Evolutionary conservation across 768 basidiomycete genomes (phyloP).

Genomic region (Tephrocybe sp.): DNA sequence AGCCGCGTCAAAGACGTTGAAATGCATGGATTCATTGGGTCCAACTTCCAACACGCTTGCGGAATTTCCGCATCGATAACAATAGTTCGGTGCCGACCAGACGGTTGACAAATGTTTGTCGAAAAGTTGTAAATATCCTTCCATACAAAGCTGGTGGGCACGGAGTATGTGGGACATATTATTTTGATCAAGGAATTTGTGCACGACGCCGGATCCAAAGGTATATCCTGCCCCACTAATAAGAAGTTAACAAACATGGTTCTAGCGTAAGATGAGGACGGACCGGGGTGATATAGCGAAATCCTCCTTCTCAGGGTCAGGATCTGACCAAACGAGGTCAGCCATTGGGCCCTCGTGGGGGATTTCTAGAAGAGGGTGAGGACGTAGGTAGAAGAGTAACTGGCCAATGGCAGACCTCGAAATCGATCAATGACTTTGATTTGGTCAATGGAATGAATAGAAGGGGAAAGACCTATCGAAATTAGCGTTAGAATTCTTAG

Average conservation of each 20-base stretch:
- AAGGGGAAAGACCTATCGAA: conserved; percentile 83
- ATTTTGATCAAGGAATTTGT: conserved; percentile 96
- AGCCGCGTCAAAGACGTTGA: conserved; percentile 98
- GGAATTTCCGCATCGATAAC: conserved; percentile 96
- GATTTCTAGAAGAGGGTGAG: conserved; percentile 63
- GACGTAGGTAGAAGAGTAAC: conserved; percentile 17
- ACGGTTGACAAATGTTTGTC: conserved; percentile 95
- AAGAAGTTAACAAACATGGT: conserved; percentile 16
- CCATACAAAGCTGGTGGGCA: conserved; percentile 99
- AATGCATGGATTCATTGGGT: conserved; percentile 83
- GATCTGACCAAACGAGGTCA: conserved; percentile 99
- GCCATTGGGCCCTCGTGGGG: conserved; percentile 99
- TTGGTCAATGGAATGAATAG: conserved; percentile 98
- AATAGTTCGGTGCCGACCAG: conserved; percentile 99
- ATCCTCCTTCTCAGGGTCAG: conserved; percentile 98
- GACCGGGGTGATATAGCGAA: conserved; percentile 98
- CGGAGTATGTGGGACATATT: conserved; percentile 96
- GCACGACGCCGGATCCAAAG: conserved; percentile 95
- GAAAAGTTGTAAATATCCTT: conserved; percentile 97
- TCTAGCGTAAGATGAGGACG: conserved; percentile 24
- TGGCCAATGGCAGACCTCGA: conserved; percentile 56
- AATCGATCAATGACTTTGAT: conserved; percentile 99
- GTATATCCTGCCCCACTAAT: conserved; percentile 96
- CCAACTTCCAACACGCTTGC: conserved; percentile 96
- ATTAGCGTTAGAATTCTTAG: conserved; percentile 12